Base-by-base conservation (phyloP, 2,329 filamentous ascomycete species). In the Scytalidium lignicola region DNA sequence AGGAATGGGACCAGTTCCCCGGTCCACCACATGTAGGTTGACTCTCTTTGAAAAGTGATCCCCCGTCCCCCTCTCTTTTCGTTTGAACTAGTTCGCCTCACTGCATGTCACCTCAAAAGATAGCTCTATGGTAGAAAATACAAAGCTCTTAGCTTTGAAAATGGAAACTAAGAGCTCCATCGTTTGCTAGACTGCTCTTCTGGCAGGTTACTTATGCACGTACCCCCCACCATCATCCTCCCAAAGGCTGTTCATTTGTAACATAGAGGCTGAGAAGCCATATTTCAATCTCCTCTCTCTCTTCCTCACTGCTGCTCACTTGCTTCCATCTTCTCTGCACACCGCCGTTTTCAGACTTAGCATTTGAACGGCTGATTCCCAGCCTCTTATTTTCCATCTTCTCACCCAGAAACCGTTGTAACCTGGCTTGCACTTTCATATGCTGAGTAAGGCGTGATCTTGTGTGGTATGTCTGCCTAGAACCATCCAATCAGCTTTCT, bases 291-390 rank as follows among this genome's bases (percentile, higher is more conserved):
- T 42, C 29, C 29, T 7, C 32, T 37, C 32, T 13, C 32, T 44
- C 32, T 39, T 28, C 28, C 46, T 55, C 55, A 52, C 51, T 45
- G 20, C 47, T 44, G 47, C 40, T 57, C 50, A 61, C 57, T 48
- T 4, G 26, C 48, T 29, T 45, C 47, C 52, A 47, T 52, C 20
- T 7, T 10, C 21, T 45, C 46, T 50, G 46, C 59, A 60, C 58
- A 60, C 51, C 52, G 51, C 55, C 40, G 13, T 43, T 58, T 21
- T 32, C 15, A 29, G 15, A 13, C n/a, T 5, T 37, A 37, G 32
- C 32, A 37, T 37, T 37, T 37, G 32, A 37, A 37, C 32, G 8
- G 5, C 5, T 13, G 12, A 37, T 37, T 37, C 32, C 32, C 32
- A 37, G 32, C 32, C 32, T 37, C 32, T 37, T 8, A 5, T 17